Conservation (phyloP, 2,329 filamentous ascomycete species). For the Trichothecium sympodiale region DNA sequence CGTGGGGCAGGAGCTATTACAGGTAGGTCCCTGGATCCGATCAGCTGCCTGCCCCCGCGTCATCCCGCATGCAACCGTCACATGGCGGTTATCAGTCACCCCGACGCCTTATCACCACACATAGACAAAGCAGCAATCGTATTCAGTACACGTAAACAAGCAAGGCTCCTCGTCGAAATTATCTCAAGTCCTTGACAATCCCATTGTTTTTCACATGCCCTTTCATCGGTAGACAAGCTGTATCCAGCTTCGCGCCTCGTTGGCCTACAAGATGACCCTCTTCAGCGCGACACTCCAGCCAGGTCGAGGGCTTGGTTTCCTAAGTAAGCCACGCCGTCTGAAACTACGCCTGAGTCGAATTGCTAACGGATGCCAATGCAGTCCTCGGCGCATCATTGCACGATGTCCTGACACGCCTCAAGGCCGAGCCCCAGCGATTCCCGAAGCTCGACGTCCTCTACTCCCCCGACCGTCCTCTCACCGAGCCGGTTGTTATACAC, state of each 20-base stretch:
- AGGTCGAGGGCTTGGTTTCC: constrained; percentile 53
- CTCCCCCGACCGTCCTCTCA: constrained; percentile 63
- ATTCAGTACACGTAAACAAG: too few relatives aligned
- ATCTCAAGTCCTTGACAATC: too few relatives aligned
- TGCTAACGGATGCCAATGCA: too few relatives aligned
- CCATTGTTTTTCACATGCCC: too few relatives aligned
- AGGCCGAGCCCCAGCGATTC: constrained; percentile 74
- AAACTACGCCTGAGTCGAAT: too few relatives aligned
- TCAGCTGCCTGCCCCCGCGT: constrained; percentile 1
- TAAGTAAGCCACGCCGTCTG: constrained; percentile 27
- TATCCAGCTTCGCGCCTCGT: too few relatives aligned
- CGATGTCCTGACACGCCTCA: constrained; percentile 77
- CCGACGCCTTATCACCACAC: background rate
- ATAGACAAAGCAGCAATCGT: too few relatives aligned
- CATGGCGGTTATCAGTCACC: background rate
- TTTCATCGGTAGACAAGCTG: too few relatives aligned
- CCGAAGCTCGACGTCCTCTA: constrained; percentile 76
- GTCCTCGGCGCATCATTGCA: constrained; percentile 86
- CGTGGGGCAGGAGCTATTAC: too few relatives aligned
- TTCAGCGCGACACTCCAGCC: constrained; percentile 55
- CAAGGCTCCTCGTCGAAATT: too few relatives aligned
- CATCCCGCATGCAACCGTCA: constrained; percentile 5
- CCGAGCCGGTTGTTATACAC: constrained; percentile 61
- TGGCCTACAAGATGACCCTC: constrained; percentile 26
- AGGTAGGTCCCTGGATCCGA: too few relatives aligned